A percentile compares a stretch with the other conserved stretches of the same genome.
Conservation (phyloP, 202 grass and related monocot genomes). For the Zizania palustris region DNA sequence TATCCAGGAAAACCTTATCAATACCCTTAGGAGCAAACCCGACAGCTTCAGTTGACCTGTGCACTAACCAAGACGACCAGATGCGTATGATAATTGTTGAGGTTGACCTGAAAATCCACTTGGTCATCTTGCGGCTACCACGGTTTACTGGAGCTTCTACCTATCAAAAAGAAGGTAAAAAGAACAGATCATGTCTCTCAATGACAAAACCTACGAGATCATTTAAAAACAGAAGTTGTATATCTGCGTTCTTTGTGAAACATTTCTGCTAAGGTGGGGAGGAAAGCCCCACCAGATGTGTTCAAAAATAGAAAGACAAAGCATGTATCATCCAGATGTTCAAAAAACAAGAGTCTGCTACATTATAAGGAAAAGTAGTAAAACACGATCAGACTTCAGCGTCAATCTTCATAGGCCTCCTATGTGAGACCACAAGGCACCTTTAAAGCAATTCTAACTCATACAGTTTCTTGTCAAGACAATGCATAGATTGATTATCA, state of each 20-base stretch:
- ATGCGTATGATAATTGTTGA: constrained; percentile 71
- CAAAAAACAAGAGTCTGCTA: background rate
- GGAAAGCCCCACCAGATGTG: background rate
- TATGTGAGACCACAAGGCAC: constrained; percentile 9
- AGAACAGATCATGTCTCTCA: background rate
- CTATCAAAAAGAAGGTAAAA: constrained; percentile 50
- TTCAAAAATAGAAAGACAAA: too few species aligned
- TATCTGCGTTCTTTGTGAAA: constrained; percentile 11
- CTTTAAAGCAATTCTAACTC: constrained; percentile 22
- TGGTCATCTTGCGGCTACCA: constrained; percentile 65
- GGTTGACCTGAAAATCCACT: constrained; percentile 82
- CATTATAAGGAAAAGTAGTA: constrained; percentile 16
- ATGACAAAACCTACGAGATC: constrained; percentile 24
- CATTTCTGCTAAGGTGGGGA: background rate
- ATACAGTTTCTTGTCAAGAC: background rate
- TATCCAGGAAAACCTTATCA: constrained; percentile 85
- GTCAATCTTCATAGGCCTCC: constrained; percentile 1
- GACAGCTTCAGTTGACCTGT: constrained; percentile 61
- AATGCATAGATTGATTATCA: constrained; percentile 10
- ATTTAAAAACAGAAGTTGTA: constrained; percentile 8
- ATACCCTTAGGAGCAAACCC: constrained; percentile 59
- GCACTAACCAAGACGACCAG: constrained; percentile 96
- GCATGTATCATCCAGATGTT: background rate
- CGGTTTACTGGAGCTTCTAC: constrained; percentile 78
- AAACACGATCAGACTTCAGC: background rate